Conservation (phyloP, 192 early-diverging fungal genomes). For the Ambispora gerdemannii region DNA sequence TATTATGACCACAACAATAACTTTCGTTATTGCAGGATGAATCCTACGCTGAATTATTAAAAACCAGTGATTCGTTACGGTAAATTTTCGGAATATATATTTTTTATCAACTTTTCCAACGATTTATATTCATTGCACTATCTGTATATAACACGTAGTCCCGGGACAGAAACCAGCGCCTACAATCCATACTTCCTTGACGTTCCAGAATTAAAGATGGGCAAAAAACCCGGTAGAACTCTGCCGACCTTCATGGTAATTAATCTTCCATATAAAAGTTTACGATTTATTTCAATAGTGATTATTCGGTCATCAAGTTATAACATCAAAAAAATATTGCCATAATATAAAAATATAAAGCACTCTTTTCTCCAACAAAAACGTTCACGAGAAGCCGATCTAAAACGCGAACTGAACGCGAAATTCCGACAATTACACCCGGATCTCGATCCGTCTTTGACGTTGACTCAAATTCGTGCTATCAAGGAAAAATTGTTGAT, state of each 20-base stretch:
- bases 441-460: constrained; percentile 73
- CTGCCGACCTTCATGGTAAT: constrained; percentile 76
- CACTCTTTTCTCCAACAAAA: constrained; percentile 78
- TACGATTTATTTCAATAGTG: neutral
- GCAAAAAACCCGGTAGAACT: constrained; percentile 59
- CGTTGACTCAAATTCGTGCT: constrained; percentile 83
- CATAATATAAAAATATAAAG: too few species aligned
- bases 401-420: constrained; percentile 86
- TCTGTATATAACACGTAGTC: constrained; percentile 31
- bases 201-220: constrained; percentile 79
- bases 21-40: constrained; percentile 30
- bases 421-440: constrained; percentile 79
- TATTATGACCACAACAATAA: too few species aligned
- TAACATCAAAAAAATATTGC: too few species aligned
- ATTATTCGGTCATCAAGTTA: too few species aligned
- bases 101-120: neutral
- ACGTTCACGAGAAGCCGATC: constrained; percentile 67
- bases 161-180: constrained; percentile 19
- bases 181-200: constrained; percentile 89
- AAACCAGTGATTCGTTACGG: constrained; percentile 49
- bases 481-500: constrained; percentile 75
- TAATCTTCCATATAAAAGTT: neutral
- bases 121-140: neutral
- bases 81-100: constrained; percentile 32
- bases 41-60: constrained; percentile 54